phyloP scores from a whole-genome alignment of 2,329 filamentous ascomycete genomes.

The Penicillium sp. region DNA sequence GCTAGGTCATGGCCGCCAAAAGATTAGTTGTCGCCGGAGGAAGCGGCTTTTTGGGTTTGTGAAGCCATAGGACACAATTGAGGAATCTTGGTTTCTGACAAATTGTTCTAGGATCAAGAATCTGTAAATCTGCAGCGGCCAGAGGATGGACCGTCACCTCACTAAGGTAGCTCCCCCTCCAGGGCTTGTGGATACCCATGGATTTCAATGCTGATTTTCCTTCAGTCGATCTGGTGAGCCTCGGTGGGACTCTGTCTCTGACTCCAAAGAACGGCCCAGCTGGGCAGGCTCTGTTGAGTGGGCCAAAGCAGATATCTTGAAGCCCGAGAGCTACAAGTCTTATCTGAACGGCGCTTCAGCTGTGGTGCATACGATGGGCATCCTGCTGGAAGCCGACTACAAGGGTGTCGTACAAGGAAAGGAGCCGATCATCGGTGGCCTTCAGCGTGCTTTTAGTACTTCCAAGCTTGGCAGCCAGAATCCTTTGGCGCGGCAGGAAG shows the following conservation, averaged over 20 bases:
- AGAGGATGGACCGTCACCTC: constrained; percentile 92
- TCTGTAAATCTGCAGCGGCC: constrained; percentile 85
- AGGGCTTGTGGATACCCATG: background rate
- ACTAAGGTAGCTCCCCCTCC: constrained; percentile 66
- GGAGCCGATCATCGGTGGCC: constrained; percentile 76
- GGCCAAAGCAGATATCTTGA: constrained; percentile 85
- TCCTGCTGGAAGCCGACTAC: constrained; percentile 96
- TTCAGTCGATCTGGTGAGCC: constrained; percentile 85
- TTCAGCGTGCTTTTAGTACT: constrained; percentile 75
- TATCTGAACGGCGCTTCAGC: constrained; percentile 77
- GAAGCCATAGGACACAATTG: constrained; percentile 22
- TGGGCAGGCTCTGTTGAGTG: constrained; percentile 85
- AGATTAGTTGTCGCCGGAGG: constrained; percentile 89
- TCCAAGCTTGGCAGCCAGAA: constrained; percentile 66
- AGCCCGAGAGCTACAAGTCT: constrained; percentile 75
- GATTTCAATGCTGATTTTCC: constrained; percentile 7
- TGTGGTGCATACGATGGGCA: constrained; percentile 94
- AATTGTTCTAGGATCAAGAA: constrained; percentile 61
- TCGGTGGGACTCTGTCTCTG: constrained; percentile 77
- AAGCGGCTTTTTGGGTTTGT: constrained; percentile 80
- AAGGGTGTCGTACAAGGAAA: constrained; percentile 84
- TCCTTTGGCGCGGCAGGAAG: constrained; percentile 65
- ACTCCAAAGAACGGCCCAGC: constrained; percentile 67
- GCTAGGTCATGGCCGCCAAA: constrained; percentile 61
- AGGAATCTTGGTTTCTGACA: constrained; percentile 12